A percentile compares a stretch with the other conserved stretches of the same genome.
Conservation (phyloP, 495 filamentous ascomycete species). For the Evansstolkia leycettana region DNA sequence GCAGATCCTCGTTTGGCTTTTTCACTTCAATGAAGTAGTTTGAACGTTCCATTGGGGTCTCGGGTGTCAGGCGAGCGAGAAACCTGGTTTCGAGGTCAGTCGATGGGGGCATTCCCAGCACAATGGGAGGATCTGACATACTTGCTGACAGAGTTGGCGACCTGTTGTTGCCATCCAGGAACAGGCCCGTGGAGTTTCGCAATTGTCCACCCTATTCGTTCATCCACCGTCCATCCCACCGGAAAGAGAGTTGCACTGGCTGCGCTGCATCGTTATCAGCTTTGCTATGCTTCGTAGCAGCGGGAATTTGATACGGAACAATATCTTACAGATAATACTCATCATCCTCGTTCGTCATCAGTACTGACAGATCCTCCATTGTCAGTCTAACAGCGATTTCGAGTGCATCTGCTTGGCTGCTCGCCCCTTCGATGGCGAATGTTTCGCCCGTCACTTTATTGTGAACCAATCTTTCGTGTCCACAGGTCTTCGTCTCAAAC, state of each 20-base stretch:
- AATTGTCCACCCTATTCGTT: slow-evolving; percentile 43
- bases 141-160: slow-evolving; percentile 39
- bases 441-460: slow-evolving; percentile 40
- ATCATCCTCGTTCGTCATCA: slow-evolving; percentile 35
- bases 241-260: slow-evolving; percentile 47
- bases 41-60: slow-evolving; percentile 38
- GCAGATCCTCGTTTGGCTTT: slow-evolving; percentile 26
- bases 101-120: no score
- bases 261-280: slow-evolving; percentile 16
- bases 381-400: slow-evolving; percentile 44
- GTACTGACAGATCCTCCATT: slow-evolving; percentile 46
- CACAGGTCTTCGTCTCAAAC: slow-evolving; percentile 25
- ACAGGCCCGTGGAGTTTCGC: slow-evolving; percentile 39
- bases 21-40: slow-evolving; percentile 43
- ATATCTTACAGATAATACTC: slow-evolving; percentile 38
- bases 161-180: slow-evolving; percentile 41
- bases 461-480: slow-evolving; percentile 20
- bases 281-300: no score
- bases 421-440: slow-evolving; percentile 23
- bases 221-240: slow-evolving; percentile 41
- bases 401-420: slow-evolving; percentile 29
- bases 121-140: slow-evolving; percentile 13
- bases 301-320: no score
- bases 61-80: slow-evolving; percentile 32
- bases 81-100: slow-evolving; percentile 25